These are phyloP conservation scores for Juncus effusus DNA, from an alignment of 176 grass and related monocot genomes.

Conservation along the genomic window DNA sequence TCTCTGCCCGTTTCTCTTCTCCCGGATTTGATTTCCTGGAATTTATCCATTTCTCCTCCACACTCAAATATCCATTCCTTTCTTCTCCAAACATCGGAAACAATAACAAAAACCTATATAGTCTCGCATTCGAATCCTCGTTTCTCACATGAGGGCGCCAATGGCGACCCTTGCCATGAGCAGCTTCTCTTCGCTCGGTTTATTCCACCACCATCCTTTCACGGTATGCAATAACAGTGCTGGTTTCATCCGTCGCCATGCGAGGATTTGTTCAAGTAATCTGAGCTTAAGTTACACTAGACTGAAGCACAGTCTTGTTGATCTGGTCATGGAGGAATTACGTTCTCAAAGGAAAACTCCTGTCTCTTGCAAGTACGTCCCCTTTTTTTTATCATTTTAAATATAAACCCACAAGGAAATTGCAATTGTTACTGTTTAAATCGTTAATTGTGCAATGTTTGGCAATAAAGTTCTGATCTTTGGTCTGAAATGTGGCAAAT, in stretches of 20 bases:
- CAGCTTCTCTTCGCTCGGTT: slow-evolving; percentile 43
- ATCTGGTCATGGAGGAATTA: slow-evolving; percentile 66
- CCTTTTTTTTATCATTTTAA: too few relatives aligned
- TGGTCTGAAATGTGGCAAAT: background rate
- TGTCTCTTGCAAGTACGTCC: slow-evolving; percentile 51
- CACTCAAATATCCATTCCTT: slow-evolving; percentile 37
- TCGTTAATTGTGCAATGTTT: too few relatives aligned
- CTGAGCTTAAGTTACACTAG: slow-evolving; percentile 14
- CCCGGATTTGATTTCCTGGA: too few relatives aligned
- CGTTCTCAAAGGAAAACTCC: slow-evolving; percentile 31
- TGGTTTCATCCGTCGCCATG: background rate
- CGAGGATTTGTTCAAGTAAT: slow-evolving; percentile 10
- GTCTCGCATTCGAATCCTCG: background rate
- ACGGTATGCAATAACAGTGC: background rate
- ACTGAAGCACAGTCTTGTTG: slow-evolving; percentile 42
- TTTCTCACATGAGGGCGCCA: slow-evolving; percentile 30
- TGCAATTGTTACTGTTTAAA: too few relatives aligned
- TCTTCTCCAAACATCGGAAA: background rate
- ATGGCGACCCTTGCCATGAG: slow-evolving; percentile 46
- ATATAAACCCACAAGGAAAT: too few relatives aligned
- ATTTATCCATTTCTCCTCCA: slow-evolving; percentile 28
- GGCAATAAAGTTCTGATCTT: too few relatives aligned
- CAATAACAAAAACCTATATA: too few relatives aligned
- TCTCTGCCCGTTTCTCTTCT: slow-evolving; percentile 5
- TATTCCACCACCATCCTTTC: slow-evolving; percentile 42